A percentile compares a stretch with the other conserved stretches of the same genome.
Evolutionary conservation across 257 asterid genomes (phyloP).

Genomic region (Solanum etuberosum): DNA sequence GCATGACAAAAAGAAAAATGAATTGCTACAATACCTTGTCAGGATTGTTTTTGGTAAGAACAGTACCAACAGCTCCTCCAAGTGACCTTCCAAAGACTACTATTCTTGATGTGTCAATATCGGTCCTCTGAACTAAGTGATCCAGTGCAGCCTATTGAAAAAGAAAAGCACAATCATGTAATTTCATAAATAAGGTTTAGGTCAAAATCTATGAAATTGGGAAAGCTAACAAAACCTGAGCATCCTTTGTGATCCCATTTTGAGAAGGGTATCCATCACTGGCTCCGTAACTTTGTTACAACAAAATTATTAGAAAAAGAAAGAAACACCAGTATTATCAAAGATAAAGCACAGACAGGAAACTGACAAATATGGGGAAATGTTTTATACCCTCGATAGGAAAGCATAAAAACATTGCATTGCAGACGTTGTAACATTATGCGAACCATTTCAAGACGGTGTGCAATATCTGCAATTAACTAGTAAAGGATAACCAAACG

Average conservation of each 20-base stretch:
- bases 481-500: conserved; percentile 44
- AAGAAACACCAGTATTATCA: conserved; percentile 2
- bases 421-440: conserved; percentile 72
- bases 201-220: neutral
- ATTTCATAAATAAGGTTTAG: neutral
- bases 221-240: conserved; percentile 56
- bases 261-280: conserved; percentile 98
- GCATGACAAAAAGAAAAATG: neutral
- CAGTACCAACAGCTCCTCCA: conserved; percentile 99
- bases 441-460: conserved; percentile 94
- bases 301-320: conserved; percentile 1
- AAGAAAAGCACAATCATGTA: conserved; percentile 9
- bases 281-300: conserved; percentile 69
- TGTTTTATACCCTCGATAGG: conserved; percentile 79
- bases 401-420: conserved; percentile 99
- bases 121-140: conserved; percentile 84
- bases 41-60: conserved; percentile 69
- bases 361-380: neutral
- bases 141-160: conserved; percentile 79
- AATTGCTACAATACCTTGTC: conserved; percentile 51
- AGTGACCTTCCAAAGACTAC: conserved; percentile 96
- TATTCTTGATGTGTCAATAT: conserved; percentile 81
- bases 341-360: neutral
- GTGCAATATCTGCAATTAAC: conserved; percentile 70
- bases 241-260: conserved; percentile 81